Conservation (phyloP, 2,329 filamentous ascomycete genomes). For the Fusarium longipes region DNA sequence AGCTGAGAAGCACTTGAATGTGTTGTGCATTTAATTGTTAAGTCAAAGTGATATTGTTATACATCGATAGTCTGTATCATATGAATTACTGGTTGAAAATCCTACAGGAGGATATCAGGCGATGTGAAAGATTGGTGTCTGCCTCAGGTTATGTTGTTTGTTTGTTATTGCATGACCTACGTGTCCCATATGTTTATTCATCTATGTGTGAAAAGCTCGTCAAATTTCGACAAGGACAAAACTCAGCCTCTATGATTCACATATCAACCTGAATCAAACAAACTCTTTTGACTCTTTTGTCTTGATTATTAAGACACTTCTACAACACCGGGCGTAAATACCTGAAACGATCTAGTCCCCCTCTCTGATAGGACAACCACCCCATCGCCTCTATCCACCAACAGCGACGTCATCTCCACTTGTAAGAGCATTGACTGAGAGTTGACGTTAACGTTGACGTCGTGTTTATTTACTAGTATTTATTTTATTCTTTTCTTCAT, state of each 20-base stretch:
- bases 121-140: too few relatives aligned
- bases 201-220: background rate
- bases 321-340: background rate
- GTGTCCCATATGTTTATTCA: background rate
- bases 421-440: slow-evolving; percentile 29
- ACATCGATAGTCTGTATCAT: background rate
- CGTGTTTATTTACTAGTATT: background rate
- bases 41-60: slow-evolving; percentile 16
- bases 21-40: slow-evolving; percentile 15
- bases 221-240: background rate
- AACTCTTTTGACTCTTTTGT: background rate
- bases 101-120: too few relatives aligned
- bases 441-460: slow-evolving; percentile 12
- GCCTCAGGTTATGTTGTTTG: background rate
- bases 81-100: too few relatives aligned
- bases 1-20: slow-evolving; percentile 8
- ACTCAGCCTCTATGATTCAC: background rate
- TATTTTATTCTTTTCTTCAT: background rate
- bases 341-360: slow-evolving; percentile 30
- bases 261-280: background rate
- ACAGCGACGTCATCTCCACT: slow-evolving; percentile 36
- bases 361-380: slow-evolving; percentile 26
- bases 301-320: slow-evolving; percentile 33
- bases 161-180: background rate
- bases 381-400: slow-evolving; percentile 22